Conservation (phyloP, 2,329 filamentous ascomycete species). For the Verruconis gallopava region DNA sequence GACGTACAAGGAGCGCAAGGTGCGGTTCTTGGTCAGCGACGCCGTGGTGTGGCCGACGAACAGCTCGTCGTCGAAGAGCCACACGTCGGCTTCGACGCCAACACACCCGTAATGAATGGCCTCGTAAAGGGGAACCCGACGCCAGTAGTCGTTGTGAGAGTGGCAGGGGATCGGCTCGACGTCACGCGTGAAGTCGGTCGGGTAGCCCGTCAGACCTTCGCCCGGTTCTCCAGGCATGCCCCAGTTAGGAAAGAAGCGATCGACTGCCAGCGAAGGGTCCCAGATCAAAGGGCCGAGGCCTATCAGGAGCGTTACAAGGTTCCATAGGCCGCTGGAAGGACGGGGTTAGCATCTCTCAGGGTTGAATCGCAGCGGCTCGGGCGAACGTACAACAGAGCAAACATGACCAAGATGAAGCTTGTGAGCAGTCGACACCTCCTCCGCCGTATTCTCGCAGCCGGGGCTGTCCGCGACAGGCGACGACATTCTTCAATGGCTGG, state of each 20-base stretch:
- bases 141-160: slow-evolving; percentile 49
- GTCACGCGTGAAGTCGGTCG: slow-evolving; percentile 37
- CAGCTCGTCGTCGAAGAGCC: slow-evolving; percentile 40
- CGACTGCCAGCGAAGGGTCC: slow-evolving; percentile 16
- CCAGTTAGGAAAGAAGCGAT: slow-evolving; percentile 28
- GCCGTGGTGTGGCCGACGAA: slow-evolving; percentile 41
- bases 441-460: neutral
- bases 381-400: slow-evolving; percentile 10
- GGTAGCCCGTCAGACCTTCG: slow-evolving; percentile 20
- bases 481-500: neutral
- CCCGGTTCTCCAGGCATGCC: slow-evolving; percentile 24
- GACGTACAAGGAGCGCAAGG: slow-evolving; percentile 39
- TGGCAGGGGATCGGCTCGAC: slow-evolving; percentile 39
- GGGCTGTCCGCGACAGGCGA: neutral
- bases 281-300: slow-evolving; percentile 24
- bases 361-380: neutral
- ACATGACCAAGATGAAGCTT: slow-evolving; percentile 5
- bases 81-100: slow-evolving; percentile 45
- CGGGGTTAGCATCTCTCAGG: neutral
- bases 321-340: slow-evolving; percentile 26
- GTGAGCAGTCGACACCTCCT: slow-evolving; percentile 4
- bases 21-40: slow-evolving; percentile 33
- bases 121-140: slow-evolving; percentile 40
- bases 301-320: slow-evolving; percentile 27
- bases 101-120: slow-evolving; percentile 42